Evolutionary conservation across 1,284 basidiomycete genomes (phyloP), one percentile per base, ranked within the genome.

Genomic region (Tremellales sp.): DNA sequence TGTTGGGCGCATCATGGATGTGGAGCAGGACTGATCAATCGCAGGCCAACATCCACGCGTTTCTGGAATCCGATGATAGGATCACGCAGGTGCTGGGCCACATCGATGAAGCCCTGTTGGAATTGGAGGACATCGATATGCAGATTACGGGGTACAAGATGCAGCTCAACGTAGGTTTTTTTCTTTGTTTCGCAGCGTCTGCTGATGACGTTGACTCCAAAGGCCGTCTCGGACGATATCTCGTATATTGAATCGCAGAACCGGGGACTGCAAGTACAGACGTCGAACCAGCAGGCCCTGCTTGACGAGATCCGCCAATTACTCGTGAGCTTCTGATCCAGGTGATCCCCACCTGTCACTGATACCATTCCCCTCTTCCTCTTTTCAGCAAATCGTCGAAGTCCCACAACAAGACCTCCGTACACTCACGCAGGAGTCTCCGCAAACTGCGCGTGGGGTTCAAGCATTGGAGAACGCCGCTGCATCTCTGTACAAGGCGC

Each of bases 141-240:
- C 78, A 87, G 47, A 80, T 97, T 39, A 86, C 86, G 0, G 85
- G 90, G 0, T 95, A 95, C 74, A 90, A 92, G 68, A 90, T 94
- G 56, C 91, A 95, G 70, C 73, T 97, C 31, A 93, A 93, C 67
- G 92, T 90, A 55, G 63, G 85, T 62, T 4, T 28, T 22, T 43
- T 18, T 16, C 14, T 31, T 32, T 32, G 8, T 9, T 18, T 2
- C 6, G 14, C 10, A 16, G 16, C 29, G 29, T 31, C 28, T 16
- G 21, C 25, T 4, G 25, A 16, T 41, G 42, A 9, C 12, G 43
- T 37, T 47, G 47, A 43, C 14, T 28, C 21, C 7, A 22, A 60
- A 95, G 91, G 85, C 87, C 47, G 92, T 94, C 37, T 81, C 81
- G 44, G 92, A 99, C 47, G 95, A 99, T 66, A 97, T 99, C 50